A percentile compares a stretch with the other conserved stretches of the same genome.
Evolutionary conservation across 768 basidiomycete species (phyloP).

Genomic region (Leccinum boreale): DNA sequence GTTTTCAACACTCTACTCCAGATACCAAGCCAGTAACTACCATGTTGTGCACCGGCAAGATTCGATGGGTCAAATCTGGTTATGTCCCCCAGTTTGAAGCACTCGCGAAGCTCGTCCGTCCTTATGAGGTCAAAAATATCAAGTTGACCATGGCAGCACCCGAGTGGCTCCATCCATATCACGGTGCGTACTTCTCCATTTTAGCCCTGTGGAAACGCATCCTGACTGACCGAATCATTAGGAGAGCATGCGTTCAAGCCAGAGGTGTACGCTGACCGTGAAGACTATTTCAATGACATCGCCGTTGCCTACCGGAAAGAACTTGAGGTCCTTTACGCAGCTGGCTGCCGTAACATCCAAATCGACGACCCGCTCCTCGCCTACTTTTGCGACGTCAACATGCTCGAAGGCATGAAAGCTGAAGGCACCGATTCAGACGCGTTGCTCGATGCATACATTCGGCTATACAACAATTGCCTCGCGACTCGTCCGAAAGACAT

Average conservation of each 20-base stretch:
- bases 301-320: slow-evolving; percentile 45
- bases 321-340: slow-evolving; percentile 41
- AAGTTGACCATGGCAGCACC: slow-evolving; percentile 73
- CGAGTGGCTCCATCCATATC: slow-evolving; percentile 68
- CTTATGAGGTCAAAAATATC: slow-evolving; percentile 61
- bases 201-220: background rate
- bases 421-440: slow-evolving; percentile 59
- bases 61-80: slow-evolving; percentile 57
- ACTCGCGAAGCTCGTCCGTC: slow-evolving; percentile 53
- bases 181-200: slow-evolving; percentile 39
- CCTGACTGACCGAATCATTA: background rate
- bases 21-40: slow-evolving; percentile 22
- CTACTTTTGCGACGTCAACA: slow-evolving; percentile 64
- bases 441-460: slow-evolving; percentile 58
- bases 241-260: slow-evolving; percentile 23
- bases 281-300: slow-evolving; percentile 49
- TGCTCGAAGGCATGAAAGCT: slow-evolving; percentile 54
- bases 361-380: slow-evolving; percentile 47
- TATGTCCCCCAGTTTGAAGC: slow-evolving; percentile 63
- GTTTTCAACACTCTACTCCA: background rate
- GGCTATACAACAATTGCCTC: slow-evolving; percentile 38
- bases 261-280: slow-evolving; percentile 23
- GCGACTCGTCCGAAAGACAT: slow-evolving; percentile 37
- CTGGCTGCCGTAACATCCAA: slow-evolving; percentile 43
- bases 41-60: slow-evolving; percentile 48